These are phyloP conservation scores for Globisporangium perplexum DNA, from an alignment of 352 stramenopile genomes.

Conservation along the genomic window DNA sequence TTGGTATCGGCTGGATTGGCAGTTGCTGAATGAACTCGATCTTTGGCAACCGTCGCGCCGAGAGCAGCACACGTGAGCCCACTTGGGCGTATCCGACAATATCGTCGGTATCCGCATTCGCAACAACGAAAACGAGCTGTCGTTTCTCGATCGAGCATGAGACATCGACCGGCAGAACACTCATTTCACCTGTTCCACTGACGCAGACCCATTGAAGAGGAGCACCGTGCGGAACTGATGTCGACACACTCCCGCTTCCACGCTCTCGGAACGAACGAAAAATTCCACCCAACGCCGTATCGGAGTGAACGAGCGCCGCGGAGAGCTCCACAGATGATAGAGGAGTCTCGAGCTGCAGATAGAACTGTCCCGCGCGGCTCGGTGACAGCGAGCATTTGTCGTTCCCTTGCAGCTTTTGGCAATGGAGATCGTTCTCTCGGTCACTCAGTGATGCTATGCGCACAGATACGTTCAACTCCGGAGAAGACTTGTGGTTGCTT, in stretches of 20 bases:
- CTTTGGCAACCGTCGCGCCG: slow-evolving; percentile 2
- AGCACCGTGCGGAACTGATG: too few relatives aligned
- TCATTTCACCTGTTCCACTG: background rate
- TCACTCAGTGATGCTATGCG: too few relatives aligned
- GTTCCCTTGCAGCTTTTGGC: background rate
- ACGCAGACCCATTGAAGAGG: background rate
- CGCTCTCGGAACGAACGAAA: background rate
- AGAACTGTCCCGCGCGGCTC: slow-evolving; percentile 2
- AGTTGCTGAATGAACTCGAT: slow-evolving; percentile 11
- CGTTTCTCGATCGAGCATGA: slow-evolving; percentile 1
- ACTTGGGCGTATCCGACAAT: slow-evolving; percentile 1
- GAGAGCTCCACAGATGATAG: background rate
- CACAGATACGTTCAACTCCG: too few relatives aligned
- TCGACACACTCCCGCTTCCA: background rate
- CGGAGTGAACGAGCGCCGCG: background rate
- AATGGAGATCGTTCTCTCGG: too few relatives aligned
- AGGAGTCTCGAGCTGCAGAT: slow-evolving; percentile 2
- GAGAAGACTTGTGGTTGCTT: too few relatives aligned
- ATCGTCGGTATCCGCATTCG: background rate
- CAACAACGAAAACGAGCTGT: slow-evolving; percentile 2
- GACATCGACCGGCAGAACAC: slow-evolving; percentile 1
- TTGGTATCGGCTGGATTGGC: background rate
- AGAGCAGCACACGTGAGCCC: background rate
- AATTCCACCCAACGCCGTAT: background rate
- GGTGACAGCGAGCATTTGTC: background rate